These are phyloP conservation scores for Raphanus raphanistrum DNA, from an alignment of 345 rosid genomes.

Conservation along the genomic window DNA sequence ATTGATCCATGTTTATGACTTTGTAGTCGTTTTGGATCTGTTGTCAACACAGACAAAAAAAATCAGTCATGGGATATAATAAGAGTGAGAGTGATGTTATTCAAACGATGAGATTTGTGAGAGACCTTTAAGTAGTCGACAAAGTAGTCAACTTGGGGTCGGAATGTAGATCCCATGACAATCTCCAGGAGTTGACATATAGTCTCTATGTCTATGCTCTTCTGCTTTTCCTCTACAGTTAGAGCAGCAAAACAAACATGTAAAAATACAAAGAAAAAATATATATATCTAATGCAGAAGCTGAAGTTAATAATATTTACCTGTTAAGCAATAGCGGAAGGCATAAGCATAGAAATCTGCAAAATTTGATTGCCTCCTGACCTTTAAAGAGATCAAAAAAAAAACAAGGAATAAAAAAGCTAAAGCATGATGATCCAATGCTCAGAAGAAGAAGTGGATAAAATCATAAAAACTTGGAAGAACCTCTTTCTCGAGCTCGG, in stretches of 20 bases:
- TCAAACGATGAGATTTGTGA: not conserved
- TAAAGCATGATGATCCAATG: not conserved
- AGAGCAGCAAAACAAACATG: conserved; percentile 5
- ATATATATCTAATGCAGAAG: not conserved
- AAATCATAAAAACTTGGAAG: not conserved
- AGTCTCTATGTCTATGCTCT: conserved; percentile 88
- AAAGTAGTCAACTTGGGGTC: conserved; percentile 73
- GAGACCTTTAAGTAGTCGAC: conserved; percentile 46
- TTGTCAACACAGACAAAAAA: conserved; percentile 10
- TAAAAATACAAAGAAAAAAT: not conserved
- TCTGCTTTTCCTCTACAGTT: conserved; percentile 87
- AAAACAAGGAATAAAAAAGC: not conserved
- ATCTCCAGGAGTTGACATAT: conserved; percentile 81
- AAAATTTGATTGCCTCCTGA: conserved; percentile 69
- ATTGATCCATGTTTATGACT: conserved; percentile 94
- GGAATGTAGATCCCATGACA: conserved; percentile 74
- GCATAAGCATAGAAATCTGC: conserved; percentile 81
- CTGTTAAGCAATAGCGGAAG: conserved; percentile 92
- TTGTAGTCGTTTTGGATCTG: conserved; percentile 92
- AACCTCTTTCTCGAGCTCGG: conserved; percentile 89
- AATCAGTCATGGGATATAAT: not conserved
- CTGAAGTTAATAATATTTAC: conserved; percentile 34
- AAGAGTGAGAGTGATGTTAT: not conserved
- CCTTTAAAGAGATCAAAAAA: conserved; percentile 47
- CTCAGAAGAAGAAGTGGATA: not conserved